Base-by-base conservation (phyloP, 306 rosid genomes). In the Glycine latifolia region DNA sequence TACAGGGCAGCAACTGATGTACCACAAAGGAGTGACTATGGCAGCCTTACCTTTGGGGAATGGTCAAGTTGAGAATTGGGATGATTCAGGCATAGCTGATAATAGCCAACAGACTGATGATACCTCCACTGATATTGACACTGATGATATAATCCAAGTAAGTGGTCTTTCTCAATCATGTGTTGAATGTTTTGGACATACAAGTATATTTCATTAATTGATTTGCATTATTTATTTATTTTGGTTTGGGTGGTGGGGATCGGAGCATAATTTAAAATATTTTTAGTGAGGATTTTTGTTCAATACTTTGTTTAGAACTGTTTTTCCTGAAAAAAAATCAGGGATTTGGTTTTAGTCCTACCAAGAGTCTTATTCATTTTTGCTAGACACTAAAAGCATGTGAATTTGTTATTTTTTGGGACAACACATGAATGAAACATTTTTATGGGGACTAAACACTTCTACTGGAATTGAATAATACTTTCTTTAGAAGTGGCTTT, bases 41-140 rank as follows among this genome's bases (percentile, higher is more conserved):
- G 46, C 87, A 12, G 44, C 83, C 39, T 13, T 86, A 90, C 86
- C 91, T 61, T 67, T 82, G 55, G 94, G 88, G 48, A 94, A 88
- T 75, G 92, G 92, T 52, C 88, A 80, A 82, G 88, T 89, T 67
- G 97, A 94, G 82, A 92, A 88, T 74, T 94, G 96, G 90, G 90
- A 70, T 39, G 88, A 94, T 78, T 94, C 98, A 6, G 96, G 89
- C 53, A 67, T 87, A 84, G 93, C 88, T 11, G 97, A 91, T 35
- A 84, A 86, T 56, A 89, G 93, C 73, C 93, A 89, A 65, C 91
- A 89, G 62, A 94, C 92, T 81, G 93, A 91, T 87, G 93, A 91
- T 87, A 87, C 92, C 71, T 94, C 94, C 35, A 90, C 97, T 26
- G 93, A 94, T 78, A 83, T 94, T 31, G 94, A 93, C 73, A 87